A percentile compares a stretch with the other conserved stretches of the same genome.
Conservation (phyloP, 2,329 filamentous ascomycete genomes). For the Aureobasidium sp. region DNA sequence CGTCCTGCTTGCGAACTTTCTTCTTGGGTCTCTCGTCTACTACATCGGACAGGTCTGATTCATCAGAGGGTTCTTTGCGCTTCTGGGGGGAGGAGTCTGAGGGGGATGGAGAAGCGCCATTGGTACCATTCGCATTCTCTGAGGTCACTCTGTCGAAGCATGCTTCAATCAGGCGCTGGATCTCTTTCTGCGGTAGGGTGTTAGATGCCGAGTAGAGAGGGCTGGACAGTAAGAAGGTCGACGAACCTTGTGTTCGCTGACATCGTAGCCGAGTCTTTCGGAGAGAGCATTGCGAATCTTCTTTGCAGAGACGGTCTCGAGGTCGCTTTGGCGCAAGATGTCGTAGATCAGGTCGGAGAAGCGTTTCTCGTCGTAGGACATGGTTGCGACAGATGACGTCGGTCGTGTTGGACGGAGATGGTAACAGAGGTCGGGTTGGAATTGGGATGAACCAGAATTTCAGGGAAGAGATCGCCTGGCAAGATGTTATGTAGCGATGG, state of each 20-base stretch:
- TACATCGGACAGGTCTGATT: slow-evolving; percentile 37
- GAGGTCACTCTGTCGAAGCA: slow-evolving; percentile 42
- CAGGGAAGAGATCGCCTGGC: not conserved
- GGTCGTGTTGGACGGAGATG: slow-evolving; percentile 31
- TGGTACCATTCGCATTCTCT: slow-evolving; percentile 19
- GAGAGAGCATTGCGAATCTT: slow-evolving; percentile 58
- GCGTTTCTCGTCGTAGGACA: slow-evolving; percentile 16
- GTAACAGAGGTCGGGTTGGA: not conserved
- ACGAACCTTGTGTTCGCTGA: slow-evolving; percentile 54
- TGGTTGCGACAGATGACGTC: slow-evolving; percentile 13
- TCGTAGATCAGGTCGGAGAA: slow-evolving; percentile 49
- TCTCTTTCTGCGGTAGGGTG: slow-evolving; percentile 30
- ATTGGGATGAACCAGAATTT: not conserved
- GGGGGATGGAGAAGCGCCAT: slow-evolving; percentile 22
- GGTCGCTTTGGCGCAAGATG: slow-evolving; percentile 53
- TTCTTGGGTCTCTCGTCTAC: slow-evolving; percentile 39
- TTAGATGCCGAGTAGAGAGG: slow-evolving; percentile 10
- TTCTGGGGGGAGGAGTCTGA: slow-evolving; percentile 26
- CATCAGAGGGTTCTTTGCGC: slow-evolving; percentile 32
- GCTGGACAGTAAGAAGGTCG: not conserved
- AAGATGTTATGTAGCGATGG: not conserved
- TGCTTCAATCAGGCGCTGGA: slow-evolving; percentile 42
- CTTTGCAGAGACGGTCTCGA: slow-evolving; percentile 60
- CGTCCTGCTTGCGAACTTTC: slow-evolving; percentile 56
- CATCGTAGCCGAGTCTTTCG: slow-evolving; percentile 53